Percentiles rank a stretch among this genome's conserved stretches.
phyloP scores from a whole-genome alignment of 2,329 filamentous ascomycete species.

The Penicillium sp. region DNA sequence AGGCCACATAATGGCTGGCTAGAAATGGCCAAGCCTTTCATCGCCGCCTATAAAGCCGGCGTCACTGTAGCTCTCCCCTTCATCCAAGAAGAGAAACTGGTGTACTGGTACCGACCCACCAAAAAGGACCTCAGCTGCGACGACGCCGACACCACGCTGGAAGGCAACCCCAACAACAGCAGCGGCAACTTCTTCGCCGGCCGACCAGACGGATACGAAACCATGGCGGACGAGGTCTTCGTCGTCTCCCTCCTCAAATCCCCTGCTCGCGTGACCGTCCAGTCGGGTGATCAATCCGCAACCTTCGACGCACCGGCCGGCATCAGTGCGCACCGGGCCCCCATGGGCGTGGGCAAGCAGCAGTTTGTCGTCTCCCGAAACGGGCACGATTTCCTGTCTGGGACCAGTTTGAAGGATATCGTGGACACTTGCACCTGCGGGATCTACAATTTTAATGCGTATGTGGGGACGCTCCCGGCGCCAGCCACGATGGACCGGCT shows the following conservation, averaged over 20 bases:
- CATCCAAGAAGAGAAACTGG: slow-evolving; percentile 54
- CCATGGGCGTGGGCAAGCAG: slow-evolving; percentile 55
- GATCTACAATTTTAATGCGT: slow-evolving; percentile 62
- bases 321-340: slow-evolving; percentile 49
- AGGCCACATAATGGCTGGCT: slow-evolving; percentile 59
- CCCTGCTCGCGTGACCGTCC: slow-evolving; percentile 50
- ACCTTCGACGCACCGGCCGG: slow-evolving; percentile 54
- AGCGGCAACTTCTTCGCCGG: slow-evolving; percentile 59
- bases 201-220: slow-evolving; percentile 55
- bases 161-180: slow-evolving; percentile 47
- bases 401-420: slow-evolving; percentile 56
- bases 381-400: slow-evolving; percentile 48
- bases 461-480: slow-evolving; percentile 55
- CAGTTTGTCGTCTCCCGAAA: slow-evolving; percentile 52
- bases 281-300: slow-evolving; percentile 50
- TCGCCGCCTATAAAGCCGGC: slow-evolving; percentile 57
- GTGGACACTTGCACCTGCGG: slow-evolving; percentile 53
- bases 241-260: slow-evolving; percentile 56
- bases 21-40: slow-evolving; percentile 58
- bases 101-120: slow-evolving; percentile 62
- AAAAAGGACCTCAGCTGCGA: slow-evolving; percentile 54
- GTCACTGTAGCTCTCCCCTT: slow-evolving; percentile 38
- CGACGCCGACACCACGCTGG: slow-evolving; percentile 55
- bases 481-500: slow-evolving; percentile 41
- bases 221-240: slow-evolving; percentile 56